Evolutionary conservation across 1,284 basidiomycete species (phyloP).

Genomic region (Puccinia horiana): DNA sequence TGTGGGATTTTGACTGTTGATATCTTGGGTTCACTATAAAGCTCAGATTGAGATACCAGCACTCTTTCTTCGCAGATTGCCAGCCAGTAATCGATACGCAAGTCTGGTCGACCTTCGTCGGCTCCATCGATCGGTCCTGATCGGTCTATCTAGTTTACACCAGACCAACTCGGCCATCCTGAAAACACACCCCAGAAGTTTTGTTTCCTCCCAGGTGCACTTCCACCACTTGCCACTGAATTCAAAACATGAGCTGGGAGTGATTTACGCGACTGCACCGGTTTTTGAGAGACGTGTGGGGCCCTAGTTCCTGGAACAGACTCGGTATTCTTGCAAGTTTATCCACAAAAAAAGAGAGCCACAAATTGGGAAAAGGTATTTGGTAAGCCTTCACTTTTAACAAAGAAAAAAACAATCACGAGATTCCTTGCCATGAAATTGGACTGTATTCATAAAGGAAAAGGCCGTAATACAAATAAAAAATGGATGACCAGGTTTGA

Average conservation of each 20-base stretch:
- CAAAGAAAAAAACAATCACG: too few species aligned
- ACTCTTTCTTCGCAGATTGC: constrained; percentile 63
- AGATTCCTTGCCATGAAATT: too few species aligned
- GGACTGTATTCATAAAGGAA: too few species aligned
- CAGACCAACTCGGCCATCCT: constrained; percentile 73
- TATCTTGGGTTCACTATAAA: not conserved
- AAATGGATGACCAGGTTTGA: too few species aligned
- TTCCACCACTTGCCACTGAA: not conserved
- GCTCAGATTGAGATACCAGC: constrained; percentile 8
- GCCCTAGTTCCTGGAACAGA: constrained; percentile 55
- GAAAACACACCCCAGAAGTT: constrained; percentile 61
- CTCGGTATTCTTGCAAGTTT: too few species aligned
- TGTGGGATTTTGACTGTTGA: not conserved
- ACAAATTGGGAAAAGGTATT: too few species aligned
- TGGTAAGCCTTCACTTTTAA: too few species aligned
- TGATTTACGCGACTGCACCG: not conserved
- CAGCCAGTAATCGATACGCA: constrained; percentile 70
- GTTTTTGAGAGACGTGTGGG: constrained; percentile 42
- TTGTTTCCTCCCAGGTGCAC: constrained; percentile 42
- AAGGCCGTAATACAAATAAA: too few species aligned
- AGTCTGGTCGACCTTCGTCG: constrained; percentile 58
- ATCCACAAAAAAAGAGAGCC: too few species aligned
- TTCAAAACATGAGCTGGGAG: not conserved
- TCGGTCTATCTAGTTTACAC: constrained; percentile 66
- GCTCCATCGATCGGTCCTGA: constrained; percentile 61